phyloP scores from a whole-genome alignment of 176 grass and related monocot species.

The Urochloa ruziziensis region DNA sequence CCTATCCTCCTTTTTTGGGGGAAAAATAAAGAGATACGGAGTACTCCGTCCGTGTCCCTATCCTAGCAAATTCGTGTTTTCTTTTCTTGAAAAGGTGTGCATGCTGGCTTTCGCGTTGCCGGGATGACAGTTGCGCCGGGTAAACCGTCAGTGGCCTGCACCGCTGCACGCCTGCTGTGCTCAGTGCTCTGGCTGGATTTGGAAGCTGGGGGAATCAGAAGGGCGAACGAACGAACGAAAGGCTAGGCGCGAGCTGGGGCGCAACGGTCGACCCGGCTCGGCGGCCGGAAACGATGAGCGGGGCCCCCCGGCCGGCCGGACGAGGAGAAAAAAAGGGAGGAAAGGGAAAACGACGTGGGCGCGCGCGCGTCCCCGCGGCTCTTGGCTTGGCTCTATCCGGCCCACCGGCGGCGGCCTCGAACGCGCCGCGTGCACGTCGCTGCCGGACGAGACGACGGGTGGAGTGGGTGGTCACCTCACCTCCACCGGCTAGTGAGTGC shows the following conservation, averaged over 20 bases:
- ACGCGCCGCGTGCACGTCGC: neutral
- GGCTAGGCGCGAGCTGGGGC: too few relatives aligned
- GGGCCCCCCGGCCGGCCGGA: neutral
- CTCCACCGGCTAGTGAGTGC: neutral
- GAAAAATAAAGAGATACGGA: too few relatives aligned
- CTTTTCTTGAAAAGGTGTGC: too few relatives aligned
- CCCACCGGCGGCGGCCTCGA: neutral
- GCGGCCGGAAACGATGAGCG: neutral
- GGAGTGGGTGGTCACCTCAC: too few relatives aligned
- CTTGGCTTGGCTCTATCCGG: neutral
- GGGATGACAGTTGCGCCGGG: too few relatives aligned
- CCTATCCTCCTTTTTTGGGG: neutral
- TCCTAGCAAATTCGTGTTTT: too few relatives aligned
- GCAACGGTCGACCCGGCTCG: neutral
- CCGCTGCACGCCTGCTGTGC: too few relatives aligned
- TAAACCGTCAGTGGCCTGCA: too few relatives aligned
- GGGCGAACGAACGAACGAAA: too few relatives aligned
- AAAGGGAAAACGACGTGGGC: neutral
- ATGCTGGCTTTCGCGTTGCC: too few relatives aligned
- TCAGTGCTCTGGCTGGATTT: neutral
- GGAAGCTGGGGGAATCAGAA: too few relatives aligned
- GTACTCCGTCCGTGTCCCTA: too few relatives aligned
- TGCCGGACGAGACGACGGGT: neutral
- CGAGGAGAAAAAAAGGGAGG: neutral
- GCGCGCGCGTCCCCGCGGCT: neutral